phyloP scores from a whole-genome alignment of 805 yeast species.

The Zygoascus flipseniorum region DNA sequence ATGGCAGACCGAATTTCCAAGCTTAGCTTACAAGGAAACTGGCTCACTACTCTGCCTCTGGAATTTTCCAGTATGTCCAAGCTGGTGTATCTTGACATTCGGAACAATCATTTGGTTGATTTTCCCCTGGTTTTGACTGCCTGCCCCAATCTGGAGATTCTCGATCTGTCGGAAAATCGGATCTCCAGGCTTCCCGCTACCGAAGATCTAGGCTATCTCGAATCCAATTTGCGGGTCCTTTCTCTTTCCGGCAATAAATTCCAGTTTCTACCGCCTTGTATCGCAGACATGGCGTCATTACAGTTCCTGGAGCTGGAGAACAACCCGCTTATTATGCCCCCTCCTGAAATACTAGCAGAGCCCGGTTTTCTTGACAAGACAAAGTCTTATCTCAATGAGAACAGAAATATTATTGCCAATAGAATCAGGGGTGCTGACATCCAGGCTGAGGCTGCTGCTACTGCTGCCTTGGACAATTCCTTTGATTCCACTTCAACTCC shows the following conservation, averaged over 20 bases:
- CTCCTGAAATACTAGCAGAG: slow-evolving; percentile 33
- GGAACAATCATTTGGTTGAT: slow-evolving; percentile 45
- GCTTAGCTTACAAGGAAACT: slow-evolving; percentile 47
- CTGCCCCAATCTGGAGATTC: slow-evolving; percentile 44
- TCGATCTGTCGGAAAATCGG: slow-evolving; percentile 55
- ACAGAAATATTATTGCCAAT: slow-evolving; percentile 19
- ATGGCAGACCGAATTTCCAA: slow-evolving; percentile 36
- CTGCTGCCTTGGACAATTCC: not conserved
- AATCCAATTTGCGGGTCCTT: slow-evolving; percentile 41
- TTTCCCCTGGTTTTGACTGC: slow-evolving; percentile 39
- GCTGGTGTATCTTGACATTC: slow-evolving; percentile 56
- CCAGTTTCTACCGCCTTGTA: slow-evolving; percentile 43
- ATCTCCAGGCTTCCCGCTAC: slow-evolving; percentile 39
- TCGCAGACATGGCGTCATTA: slow-evolving; percentile 45
- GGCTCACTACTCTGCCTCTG: slow-evolving; percentile 39
- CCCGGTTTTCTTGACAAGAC: slow-evolving; percentile 38
- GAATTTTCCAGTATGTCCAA: slow-evolving; percentile 34
- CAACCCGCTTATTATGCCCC: slow-evolving; percentile 51
- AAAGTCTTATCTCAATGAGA: slow-evolving; percentile 33
- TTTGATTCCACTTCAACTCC: not conserved
- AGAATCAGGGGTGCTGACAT: not conserved
- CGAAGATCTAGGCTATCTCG: slow-evolving; percentile 30
- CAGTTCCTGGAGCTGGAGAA: slow-evolving; percentile 52
- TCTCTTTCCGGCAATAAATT: slow-evolving; percentile 53
- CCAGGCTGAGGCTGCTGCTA: not conserved